phyloP scores from a whole-genome alignment of 495 filamentous ascomycete species.

The Podospora didyma region DNA sequence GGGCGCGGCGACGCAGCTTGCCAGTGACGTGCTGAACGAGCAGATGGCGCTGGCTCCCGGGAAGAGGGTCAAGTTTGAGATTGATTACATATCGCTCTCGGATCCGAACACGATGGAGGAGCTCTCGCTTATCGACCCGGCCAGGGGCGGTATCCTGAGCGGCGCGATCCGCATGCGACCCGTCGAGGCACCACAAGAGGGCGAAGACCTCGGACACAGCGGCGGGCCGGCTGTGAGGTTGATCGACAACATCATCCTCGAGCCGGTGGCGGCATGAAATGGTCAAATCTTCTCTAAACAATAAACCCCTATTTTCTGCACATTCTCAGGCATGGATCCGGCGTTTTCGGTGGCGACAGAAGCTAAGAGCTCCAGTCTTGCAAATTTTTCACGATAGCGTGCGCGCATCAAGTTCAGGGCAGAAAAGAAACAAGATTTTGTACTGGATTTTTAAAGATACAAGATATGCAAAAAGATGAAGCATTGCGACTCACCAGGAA shows the following conservation, averaged over 20 bases:
- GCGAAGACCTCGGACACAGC: constrained; percentile 71
- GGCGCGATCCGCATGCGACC: constrained; percentile 87
- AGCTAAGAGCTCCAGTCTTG: too few species aligned
- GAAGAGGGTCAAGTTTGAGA: constrained; percentile 67
- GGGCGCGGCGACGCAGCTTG: constrained; percentile 56
- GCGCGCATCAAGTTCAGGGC: too few species aligned
- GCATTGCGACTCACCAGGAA: too few species aligned
- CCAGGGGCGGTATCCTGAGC: constrained; percentile 76
- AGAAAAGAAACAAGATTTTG: too few species aligned
- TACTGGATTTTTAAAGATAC: too few species aligned
- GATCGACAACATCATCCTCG: constrained; percentile 89
- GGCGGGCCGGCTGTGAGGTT: constrained; percentile 68
- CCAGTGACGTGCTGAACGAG: constrained; percentile 46
- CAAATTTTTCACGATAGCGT: too few species aligned
- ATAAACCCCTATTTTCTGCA: too few species aligned
- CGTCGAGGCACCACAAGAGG: constrained; percentile 60
- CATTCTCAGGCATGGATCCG: too few species aligned
- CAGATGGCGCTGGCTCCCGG: constrained; percentile 59
- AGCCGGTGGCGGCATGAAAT: constrained; percentile 34
- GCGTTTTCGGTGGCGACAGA: too few species aligned
- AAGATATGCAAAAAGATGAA: too few species aligned
- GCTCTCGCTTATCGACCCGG: constrained; percentile 58
- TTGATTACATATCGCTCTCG: constrained; percentile 87
- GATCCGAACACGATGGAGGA: constrained; percentile 80
- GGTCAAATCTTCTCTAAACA: too few species aligned